These are phyloP conservation scores for Pythium aquatile DNA, from an alignment of 352 stramenopile species.

Conservation along the genomic window DNA sequence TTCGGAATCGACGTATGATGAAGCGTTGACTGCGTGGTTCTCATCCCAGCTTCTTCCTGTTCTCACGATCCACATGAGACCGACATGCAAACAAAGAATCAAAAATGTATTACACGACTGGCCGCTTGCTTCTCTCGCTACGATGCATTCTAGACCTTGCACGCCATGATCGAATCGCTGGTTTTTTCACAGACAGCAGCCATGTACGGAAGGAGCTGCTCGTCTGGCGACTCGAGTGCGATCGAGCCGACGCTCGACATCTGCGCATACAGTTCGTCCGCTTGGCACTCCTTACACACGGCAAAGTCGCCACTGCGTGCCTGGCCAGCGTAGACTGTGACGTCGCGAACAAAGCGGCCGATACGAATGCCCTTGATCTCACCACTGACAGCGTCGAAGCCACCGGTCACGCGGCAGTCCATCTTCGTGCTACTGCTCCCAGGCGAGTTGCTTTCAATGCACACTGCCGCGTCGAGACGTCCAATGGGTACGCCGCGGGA, in stretches of 20 bases:
- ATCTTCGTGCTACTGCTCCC: background rate
- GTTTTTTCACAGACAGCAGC: background rate
- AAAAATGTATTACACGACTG: no score
- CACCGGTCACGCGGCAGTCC: constrained; percentile 12
- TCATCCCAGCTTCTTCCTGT: no score
- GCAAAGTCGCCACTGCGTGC: constrained; percentile 9
- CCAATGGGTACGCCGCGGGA: background rate
- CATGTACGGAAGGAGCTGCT: constrained; percentile 9
- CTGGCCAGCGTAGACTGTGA: constrained; percentile 11
- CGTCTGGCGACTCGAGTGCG: constrained; percentile 6
- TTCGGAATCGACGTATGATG: no score
- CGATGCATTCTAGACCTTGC: no score
- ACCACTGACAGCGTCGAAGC: constrained; percentile 3
- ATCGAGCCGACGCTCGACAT: constrained; percentile 1
- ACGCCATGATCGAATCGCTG: background rate
- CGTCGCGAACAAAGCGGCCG: constrained; percentile 10
- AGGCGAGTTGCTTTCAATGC: background rate
- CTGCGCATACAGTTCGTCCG: background rate
- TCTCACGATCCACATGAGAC: no score
- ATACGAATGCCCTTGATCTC: background rate
- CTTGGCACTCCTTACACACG: constrained; percentile 10
- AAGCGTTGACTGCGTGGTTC: no score
- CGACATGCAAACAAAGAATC: no score
- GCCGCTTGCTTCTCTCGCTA: no score
- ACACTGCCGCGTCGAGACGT: constrained; percentile 8